Evolutionary conservation across 371 early-diverging fungal genomes (phyloP).

Genomic region (Haplosporangium sp.): DNA sequence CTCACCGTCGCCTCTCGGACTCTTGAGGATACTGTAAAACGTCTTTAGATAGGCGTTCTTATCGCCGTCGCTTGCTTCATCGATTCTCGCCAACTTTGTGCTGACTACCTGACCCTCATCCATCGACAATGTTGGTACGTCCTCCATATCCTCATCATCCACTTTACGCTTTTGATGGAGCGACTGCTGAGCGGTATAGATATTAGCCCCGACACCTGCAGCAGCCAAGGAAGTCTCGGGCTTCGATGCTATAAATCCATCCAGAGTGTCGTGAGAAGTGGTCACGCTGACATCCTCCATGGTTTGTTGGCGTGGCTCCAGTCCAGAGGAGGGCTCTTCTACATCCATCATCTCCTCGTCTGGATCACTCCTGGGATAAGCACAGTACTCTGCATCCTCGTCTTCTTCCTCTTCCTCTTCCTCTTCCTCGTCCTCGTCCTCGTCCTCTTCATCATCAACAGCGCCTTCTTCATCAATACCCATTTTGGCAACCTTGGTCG

Average conservation of each 20-base stretch:
- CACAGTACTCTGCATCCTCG: constrained; percentile 30
- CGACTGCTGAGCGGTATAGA: background rate
- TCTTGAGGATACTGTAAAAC: constrained; percentile 47
- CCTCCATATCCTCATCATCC: constrained; percentile 54
- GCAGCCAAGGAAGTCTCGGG: constrained; percentile 26
- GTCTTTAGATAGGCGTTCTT: constrained; percentile 36
- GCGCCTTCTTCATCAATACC: constrained; percentile 35
- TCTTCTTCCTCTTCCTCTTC: constrained; percentile 47
- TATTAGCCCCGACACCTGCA: background rate
- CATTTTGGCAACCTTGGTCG: constrained; percentile 52
- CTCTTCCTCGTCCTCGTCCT: constrained; percentile 44
- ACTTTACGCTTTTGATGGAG: constrained; percentile 47
- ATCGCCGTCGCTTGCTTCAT: constrained; percentile 36
- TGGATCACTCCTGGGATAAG: constrained; percentile 20
- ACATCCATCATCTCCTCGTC: constrained; percentile 49
- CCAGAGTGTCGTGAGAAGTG: constrained; percentile 6
- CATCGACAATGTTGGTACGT: constrained; percentile 34
- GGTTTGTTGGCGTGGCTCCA: constrained; percentile 8
- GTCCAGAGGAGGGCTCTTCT: constrained; percentile 10
- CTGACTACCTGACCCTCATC: constrained; percentile 54
- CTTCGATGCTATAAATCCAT: constrained; percentile 51
- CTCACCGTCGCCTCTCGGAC: constrained; percentile 48
- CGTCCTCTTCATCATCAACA: constrained; percentile 38
- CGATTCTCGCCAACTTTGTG: constrained; percentile 51
- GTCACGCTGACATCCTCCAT: constrained; percentile 17